Percentiles rank a stretch among this genome's conserved stretches.
Conservation (phyloP, 495 filamentous ascomycete genomes). For the Annulohypoxylon stygium region DNA sequence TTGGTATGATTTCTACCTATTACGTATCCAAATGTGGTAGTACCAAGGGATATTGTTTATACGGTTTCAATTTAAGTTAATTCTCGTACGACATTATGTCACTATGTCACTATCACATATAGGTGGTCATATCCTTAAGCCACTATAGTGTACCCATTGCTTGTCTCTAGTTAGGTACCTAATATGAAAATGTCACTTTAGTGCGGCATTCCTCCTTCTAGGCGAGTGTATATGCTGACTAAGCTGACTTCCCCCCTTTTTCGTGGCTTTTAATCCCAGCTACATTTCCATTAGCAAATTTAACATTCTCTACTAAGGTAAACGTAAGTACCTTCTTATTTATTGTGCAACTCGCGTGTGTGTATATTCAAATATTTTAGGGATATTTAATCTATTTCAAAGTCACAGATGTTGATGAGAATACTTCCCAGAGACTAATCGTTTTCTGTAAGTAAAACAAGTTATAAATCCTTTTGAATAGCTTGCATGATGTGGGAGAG, state of each 20-base stretch:
- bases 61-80: too few species aligned
- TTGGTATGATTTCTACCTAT: too few species aligned
- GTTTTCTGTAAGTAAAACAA: neutral
- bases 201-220: neutral
- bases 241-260: neutral
- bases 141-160: too few species aligned
- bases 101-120: too few species aligned
- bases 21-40: too few species aligned
- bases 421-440: too few species aligned
- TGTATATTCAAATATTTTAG: too few species aligned
- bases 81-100: too few species aligned
- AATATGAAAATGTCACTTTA: too few species aligned
- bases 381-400: neutral
- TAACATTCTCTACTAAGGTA: neutral
- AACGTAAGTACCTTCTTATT: neutral
- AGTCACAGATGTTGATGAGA: neutral
- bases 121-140: too few species aligned
- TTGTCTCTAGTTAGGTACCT: too few species aligned
- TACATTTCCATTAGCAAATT: neutral
- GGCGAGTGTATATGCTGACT: constrained; percentile 8
- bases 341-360: neutral
- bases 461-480: neutral
- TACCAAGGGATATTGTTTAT: too few species aligned
- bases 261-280: neutral
- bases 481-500: neutral